Base-by-base conservation (phyloP, 805 yeast species). In the Saccharomycopsis fibuligera region DNA sequence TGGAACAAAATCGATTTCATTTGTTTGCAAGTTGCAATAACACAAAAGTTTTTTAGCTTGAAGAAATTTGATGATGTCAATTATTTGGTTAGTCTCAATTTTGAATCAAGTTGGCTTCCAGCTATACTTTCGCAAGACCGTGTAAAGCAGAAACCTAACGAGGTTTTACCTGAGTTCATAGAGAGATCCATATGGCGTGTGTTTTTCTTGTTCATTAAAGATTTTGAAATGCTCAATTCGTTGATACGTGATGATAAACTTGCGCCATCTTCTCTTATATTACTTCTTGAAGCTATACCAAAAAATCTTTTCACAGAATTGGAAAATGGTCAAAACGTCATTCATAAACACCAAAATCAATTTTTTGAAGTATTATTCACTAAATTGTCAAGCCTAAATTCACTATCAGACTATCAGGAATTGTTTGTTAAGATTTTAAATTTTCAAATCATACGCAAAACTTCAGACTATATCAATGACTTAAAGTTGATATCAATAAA, bases 181-280 rank as follows among this genome's bases (percentile, higher is more conserved):
- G 55, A 52, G 35, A 19, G 55, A n/a, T 52, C 55, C 17, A 43
- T 52, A n/a, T 52, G 53, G 50, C 22, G 55, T 29, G 42, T 52
- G 4, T 52, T 52, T 17, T 52, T 42, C 52, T 38, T 52, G 36
- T 52, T 52, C 31, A 31, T 52, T 17, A 44, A 33, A 31, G 46
- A 52, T 29, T 49, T 21, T 29, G 38, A 27, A 21, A 10, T 23
- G 10, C 21, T 49, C 3, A 17, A 6, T 6, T n/a, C 17, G 19
- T n/a, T 33, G 9, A 33, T 33, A 33, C 37, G 37, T 6, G 37
- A 33, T 6, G 19, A 36, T 27, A 21, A 44, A n/a, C 17, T 31
- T 22, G 37, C 24, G 2, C n/a, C 27, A 10, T 35, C 30, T 12
- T 49, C 52, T 17, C 25, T 31, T 8, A 39, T 40, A 4, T 17